Conservation (phyloP, 2,329 filamentous ascomycete species). For the Tolypocladium ovalisporum region DNA sequence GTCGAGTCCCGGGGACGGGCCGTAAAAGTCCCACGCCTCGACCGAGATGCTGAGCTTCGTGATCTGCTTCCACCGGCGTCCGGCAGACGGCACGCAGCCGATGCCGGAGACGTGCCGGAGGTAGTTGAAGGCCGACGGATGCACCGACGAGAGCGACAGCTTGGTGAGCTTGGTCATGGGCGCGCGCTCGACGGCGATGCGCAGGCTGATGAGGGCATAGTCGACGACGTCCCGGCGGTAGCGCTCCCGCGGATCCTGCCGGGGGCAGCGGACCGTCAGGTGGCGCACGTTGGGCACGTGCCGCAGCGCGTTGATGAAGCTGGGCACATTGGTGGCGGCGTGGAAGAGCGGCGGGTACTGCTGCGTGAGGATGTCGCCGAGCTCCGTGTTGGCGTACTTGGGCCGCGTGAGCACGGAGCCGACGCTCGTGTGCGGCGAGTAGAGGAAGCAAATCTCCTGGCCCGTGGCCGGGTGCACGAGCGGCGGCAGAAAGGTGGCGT, state of each 20-base stretch:
- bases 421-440: conserved; percentile 63
- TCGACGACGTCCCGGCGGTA: conserved; percentile 73
- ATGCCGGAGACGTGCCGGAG: conserved; percentile 65
- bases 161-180: conserved; percentile 54
- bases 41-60: conserved; percentile 61
- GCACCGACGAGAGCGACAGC: conserved; percentile 62
- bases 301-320: conserved; percentile 67
- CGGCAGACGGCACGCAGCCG: conserved; percentile 61
- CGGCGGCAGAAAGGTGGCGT: conserved; percentile 76
- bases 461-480: conserved; percentile 69
- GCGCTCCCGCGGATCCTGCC: conserved; percentile 55
- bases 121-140: conserved; percentile 67
- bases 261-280: conserved; percentile 66
- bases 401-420: conserved; percentile 51
- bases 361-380: conserved; percentile 71
- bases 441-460: conserved; percentile 69
- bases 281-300: conserved; percentile 60
- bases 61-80: conserved; percentile 68
- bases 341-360: conserved; percentile 88
- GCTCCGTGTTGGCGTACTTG: conserved; percentile 70
- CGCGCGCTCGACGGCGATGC: conserved; percentile 70
- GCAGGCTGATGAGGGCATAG: conserved; percentile 78
- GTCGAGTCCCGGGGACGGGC: conserved; percentile 48
- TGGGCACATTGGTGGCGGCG: conserved; percentile 75
- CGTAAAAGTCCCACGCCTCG: conserved; percentile 56